A percentile compares a stretch with the other conserved stretches of the same genome.
Conservation (phyloP, 2,329 filamentous ascomycete species). For the Pseudogymnoascus destructans region DNA sequence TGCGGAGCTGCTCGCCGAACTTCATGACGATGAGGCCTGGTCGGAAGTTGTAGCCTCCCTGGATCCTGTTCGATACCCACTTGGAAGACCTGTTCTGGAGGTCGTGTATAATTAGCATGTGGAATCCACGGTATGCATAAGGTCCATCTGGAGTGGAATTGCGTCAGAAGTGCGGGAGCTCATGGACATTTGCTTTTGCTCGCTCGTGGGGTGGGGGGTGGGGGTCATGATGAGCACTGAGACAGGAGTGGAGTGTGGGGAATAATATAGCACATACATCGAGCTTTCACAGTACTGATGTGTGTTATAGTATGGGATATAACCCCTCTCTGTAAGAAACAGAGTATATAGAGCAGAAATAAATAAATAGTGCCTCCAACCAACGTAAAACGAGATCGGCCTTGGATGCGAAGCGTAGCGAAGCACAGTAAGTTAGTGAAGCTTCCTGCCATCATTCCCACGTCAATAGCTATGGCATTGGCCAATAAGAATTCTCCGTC, state of each 20-base stretch:
- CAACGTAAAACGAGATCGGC: slow-evolving; percentile 4
- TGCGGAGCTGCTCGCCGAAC: slow-evolving; percentile 94
- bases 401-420: background rate
- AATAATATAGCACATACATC: slow-evolving; percentile 1
- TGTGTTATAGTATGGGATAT: background rate
- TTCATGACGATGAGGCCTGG: slow-evolving; percentile 52
- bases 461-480: background rate
- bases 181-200: background rate
- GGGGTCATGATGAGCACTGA: slow-evolving; percentile 2
- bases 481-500: background rate
- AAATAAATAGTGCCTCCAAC: background rate
- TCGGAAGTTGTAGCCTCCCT: slow-evolving; percentile 15
- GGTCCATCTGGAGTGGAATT: background rate
- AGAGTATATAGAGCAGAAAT: background rate
- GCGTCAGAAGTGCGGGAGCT: background rate
- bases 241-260: background rate
- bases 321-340: background rate
- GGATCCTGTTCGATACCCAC: slow-evolving; percentile 7
- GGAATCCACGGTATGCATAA: slow-evolving; percentile 3
- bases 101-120: slow-evolving; percentile 16
- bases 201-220: background rate
- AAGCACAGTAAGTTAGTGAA: background rate
- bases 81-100: slow-evolving; percentile 7
- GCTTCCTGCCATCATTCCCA: slow-evolving; percentile 6
- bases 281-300: background rate